Percentiles rank a stretch among this genome's conserved stretches.
Conservation (phyloP, 1,284 basidiomycete genomes). For the Coriolopsis trogii region DNA sequence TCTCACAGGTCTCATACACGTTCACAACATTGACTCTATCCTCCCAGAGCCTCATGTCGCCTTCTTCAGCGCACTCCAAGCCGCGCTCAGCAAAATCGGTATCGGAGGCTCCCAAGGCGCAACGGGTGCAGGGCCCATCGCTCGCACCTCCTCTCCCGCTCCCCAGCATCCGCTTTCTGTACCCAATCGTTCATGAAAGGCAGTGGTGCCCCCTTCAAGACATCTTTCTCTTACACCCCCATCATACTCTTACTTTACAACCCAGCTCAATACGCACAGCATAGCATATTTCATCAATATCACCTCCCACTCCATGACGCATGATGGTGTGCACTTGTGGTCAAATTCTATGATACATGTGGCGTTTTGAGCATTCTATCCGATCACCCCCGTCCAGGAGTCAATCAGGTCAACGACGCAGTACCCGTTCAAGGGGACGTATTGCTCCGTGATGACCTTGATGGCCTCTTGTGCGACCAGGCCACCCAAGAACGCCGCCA, state of each 20-base stretch:
- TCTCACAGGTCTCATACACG: conserved; percentile 57
- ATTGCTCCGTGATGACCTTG: conserved; percentile 97
- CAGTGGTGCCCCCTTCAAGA: not conserved
- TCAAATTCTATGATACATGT: too few relatives aligned
- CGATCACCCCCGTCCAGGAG: conserved; percentile 69
- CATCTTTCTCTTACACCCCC: not conserved
- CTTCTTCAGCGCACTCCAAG: conserved; percentile 63
- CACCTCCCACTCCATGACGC: too few relatives aligned
- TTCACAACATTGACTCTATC: conserved; percentile 71
- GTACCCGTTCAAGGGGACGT: conserved; percentile 88
- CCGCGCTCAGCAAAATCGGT: conserved; percentile 43
- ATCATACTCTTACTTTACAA: not conserved
- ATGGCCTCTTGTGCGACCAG: conserved; percentile 97
- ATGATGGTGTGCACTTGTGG: too few relatives aligned
- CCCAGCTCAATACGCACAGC: not conserved
- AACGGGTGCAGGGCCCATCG: conserved; percentile 19
- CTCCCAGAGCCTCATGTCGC: conserved; percentile 72
- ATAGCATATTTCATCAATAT: too few relatives aligned
- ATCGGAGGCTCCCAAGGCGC: conserved; percentile 25
- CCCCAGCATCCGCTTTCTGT: not conserved
- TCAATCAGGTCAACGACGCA: conserved; percentile 89
- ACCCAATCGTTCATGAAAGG: not conserved
- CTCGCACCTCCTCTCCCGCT: not conserved
- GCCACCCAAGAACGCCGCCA: conserved; percentile 92
- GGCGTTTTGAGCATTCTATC: not conserved